Base-by-base conservation (phyloP, 345 rosid genomes). In the Boechera stricta region DNA sequence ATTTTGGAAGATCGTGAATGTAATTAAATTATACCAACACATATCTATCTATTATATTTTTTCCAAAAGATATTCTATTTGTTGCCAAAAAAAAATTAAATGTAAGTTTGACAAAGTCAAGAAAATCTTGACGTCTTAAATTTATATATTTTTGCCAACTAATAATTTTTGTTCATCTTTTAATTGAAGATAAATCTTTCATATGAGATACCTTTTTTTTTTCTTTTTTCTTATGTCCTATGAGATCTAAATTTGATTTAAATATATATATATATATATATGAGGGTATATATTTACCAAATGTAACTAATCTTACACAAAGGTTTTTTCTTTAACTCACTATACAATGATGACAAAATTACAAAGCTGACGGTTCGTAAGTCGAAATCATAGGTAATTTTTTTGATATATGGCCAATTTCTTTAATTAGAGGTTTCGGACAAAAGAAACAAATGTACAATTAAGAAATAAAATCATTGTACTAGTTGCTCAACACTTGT, bases 401-500 rank as follows among this genome's bases (percentile, higher is more conserved):
- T 61, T 66, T 33, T 7, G 1, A 13, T 44, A 44, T 15, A 57
- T 57, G 10, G 6, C 3, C 31, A 15, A 13, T 12, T 29, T 57
- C 5, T 57, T 57, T 4, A 9, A 18, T 36, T 18, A 60, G 47
- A 36, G 15, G 31, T 60, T 67, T 49, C 33, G 8, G 6, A 32
- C 44, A 3, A 18, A 67, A 24, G 13, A 52, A 67, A 24, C 36
- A 18, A 67, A 33, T 51, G 71, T 51, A 35, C 10, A 45, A 49
- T 18, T 33, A 47, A 48, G 44, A 65, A 48, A 8, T 13, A 44
- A 7, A 44, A 26, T 24, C 1, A 53, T 24, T 53, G 32, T 4
- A 53, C 32, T 53, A 24, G 32, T 26, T 53, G 15, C n/a, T 53
- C 32, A 47, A 47, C 21, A 47, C 21, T 47, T 47, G 21, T 47